phyloP scores from a whole-genome alignment of 257 asterid genomes.

The Nicotiana tomentosiformis region DNA sequence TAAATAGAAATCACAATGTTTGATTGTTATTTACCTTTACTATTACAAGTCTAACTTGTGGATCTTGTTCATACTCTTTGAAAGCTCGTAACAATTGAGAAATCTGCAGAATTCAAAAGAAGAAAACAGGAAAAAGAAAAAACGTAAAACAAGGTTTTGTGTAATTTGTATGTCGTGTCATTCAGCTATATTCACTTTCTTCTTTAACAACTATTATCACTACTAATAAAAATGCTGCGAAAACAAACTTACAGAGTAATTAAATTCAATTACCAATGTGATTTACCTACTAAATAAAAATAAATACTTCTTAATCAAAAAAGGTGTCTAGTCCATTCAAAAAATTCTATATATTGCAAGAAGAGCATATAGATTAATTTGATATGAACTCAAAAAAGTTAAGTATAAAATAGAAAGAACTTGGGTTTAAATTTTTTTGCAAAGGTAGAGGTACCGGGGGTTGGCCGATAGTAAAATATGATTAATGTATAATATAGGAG shows the following conservation, averaged over 20 bases:
- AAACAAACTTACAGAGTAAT: background rate
- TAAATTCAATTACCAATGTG: background rate
- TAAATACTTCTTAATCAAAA: background rate
- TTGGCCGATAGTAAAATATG: background rate
- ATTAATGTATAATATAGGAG: background rate
- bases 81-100: constrained; percentile 4
- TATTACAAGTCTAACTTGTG: background rate
- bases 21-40: constrained; percentile 11
- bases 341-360: background rate
- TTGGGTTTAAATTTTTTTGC: too few species aligned
- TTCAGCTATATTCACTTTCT: background rate
- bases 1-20: background rate
- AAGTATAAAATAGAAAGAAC: background rate
- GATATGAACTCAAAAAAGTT: background rate
- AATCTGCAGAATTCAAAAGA: background rate
- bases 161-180: background rate
- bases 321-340: background rate
- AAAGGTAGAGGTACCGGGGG: background rate
- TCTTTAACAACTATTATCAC: background rate
- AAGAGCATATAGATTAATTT: background rate
- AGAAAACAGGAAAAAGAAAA: background rate
- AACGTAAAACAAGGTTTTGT: background rate
- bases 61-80: background rate
- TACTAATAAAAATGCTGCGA: background rate
- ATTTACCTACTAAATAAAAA: background rate